Percentiles rank a stretch among this genome's conserved stretches.
Evolutionary conservation across 2,329 filamentous ascomycete species (phyloP).

Genomic region (Hawksworthiomyces lignivorus): DNA sequence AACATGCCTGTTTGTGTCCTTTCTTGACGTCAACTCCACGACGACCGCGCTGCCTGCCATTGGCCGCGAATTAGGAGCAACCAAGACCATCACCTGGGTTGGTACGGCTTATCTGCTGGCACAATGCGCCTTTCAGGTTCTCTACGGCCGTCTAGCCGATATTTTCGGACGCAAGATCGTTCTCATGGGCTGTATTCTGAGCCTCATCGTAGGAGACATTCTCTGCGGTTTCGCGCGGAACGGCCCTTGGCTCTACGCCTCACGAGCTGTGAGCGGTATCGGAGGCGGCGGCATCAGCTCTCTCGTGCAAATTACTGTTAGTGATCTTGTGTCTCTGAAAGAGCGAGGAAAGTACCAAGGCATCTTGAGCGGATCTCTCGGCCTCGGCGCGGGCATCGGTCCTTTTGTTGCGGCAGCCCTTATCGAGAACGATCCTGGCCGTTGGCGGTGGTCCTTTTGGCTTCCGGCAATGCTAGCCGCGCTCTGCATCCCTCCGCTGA

Average conservation of each 20-base stretch:
- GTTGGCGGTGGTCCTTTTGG: constrained; percentile 33
- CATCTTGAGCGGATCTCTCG: constrained; percentile 28
- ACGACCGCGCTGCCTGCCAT: constrained; percentile 41
- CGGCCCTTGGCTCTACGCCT: constrained; percentile 51
- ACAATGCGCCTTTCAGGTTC: constrained; percentile 53
- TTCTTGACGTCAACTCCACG: constrained; percentile 49
- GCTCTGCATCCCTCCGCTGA: constrained; percentile 35
- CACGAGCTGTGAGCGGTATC: constrained; percentile 49
- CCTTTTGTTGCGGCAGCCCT: constrained; percentile 32
- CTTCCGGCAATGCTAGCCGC: constrained; percentile 42
- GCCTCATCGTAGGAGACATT: constrained; percentile 49
- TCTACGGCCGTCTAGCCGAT: constrained; percentile 54
- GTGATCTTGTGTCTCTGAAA: constrained; percentile 48
- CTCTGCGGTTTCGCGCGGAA: constrained; percentile 48
- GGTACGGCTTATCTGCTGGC: constrained; percentile 44
- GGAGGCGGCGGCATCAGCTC: constrained; percentile 52
- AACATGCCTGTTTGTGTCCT: constrained; percentile 35
- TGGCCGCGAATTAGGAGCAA: constrained; percentile 35
- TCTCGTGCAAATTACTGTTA: constrained; percentile 51
- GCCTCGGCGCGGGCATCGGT: constrained; percentile 30
- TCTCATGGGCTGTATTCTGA: constrained; percentile 41
- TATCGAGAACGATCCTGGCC: constrained; percentile 20
- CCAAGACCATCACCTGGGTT: constrained; percentile 45
- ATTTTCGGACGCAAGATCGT: constrained; percentile 52
- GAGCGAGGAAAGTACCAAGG: constrained; percentile 46